Evolutionary conservation across 768 basidiomycete genomes (phyloP).

Genomic region (Russula vinacea): DNA sequence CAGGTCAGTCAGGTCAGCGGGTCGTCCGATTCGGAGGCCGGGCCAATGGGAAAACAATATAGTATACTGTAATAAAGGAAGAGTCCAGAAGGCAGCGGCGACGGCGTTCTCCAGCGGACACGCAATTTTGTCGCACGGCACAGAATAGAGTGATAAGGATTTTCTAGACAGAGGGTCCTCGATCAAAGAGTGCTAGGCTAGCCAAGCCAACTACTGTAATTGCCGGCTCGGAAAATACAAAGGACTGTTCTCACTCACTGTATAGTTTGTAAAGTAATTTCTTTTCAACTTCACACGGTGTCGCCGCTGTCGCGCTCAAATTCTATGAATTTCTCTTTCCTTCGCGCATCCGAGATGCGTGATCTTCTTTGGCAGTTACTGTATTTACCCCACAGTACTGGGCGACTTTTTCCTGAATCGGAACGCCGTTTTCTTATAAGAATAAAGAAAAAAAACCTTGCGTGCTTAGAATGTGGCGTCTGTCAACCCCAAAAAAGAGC

Average conservation of each 20-base stretch:
- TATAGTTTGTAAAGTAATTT: too few species aligned
- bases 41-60: not conserved
- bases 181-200: not conserved
- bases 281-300: too few species aligned
- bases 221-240: not conserved
- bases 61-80: too few species aligned
- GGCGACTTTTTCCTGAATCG: not conserved
- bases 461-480: not conserved
- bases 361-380: not conserved
- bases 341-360: too few species aligned
- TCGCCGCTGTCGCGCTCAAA: too few species aligned
- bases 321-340: too few species aligned
- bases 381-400: not conserved
- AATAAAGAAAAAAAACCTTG: not conserved
- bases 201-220: too few species aligned
- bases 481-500: not conserved
- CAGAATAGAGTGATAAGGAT: not conserved
- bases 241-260: too few species aligned
- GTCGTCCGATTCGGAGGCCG: not conserved
- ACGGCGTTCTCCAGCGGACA: not conserved
- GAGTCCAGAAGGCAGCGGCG: not conserved
- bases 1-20: not conserved
- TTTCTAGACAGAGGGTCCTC: not conserved
- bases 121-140: too few species aligned
- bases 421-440: not conserved